phyloP scores from a whole-genome alignment of 2,329 filamentous ascomycete genomes.

The Colletotrichum sp. region DNA sequence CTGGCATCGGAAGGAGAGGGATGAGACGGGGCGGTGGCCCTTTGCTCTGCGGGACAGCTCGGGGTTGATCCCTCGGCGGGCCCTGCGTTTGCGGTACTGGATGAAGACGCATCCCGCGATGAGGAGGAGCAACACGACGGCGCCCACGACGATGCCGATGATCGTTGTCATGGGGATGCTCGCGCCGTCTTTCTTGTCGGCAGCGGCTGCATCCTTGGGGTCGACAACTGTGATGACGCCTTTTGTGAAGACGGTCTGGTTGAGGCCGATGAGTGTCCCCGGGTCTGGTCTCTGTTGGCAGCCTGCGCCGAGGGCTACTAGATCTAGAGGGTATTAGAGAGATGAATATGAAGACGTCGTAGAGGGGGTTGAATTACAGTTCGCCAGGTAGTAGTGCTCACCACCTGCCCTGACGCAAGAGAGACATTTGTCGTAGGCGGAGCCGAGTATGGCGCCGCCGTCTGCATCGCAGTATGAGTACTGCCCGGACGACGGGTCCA shows the following conservation, averaged over 20 bases:
- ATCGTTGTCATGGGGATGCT: constrained; percentile 44
- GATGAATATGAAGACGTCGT: background rate
- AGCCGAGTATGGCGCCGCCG: constrained; percentile 37
- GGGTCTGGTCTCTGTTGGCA: constrained; percentile 51
- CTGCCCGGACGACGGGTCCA: constrained; percentile 33
- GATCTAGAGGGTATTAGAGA: constrained; percentile 36
- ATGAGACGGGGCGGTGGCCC: constrained; percentile 43
- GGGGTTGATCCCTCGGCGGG: constrained; percentile 28
- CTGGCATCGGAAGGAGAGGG: constrained; percentile 58
- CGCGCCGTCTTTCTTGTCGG: constrained; percentile 16
- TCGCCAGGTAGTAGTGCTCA: constrained; percentile 49
- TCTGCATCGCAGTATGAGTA: constrained; percentile 54
- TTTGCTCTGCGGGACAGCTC: constrained; percentile 29
- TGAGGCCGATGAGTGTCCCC: constrained; percentile 42
- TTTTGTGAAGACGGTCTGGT: constrained; percentile 49
- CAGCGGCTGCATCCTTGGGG: constrained; percentile 25
- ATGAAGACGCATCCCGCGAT: constrained; percentile 46
- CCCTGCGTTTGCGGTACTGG: constrained; percentile 49
- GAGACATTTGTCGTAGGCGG: constrained; percentile 43
- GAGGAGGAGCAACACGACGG: constrained; percentile 40
- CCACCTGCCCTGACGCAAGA: constrained; percentile 50
- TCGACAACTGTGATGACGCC: constrained; percentile 36
- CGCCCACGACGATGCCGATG: constrained; percentile 48
- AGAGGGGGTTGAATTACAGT: constrained; percentile 43
- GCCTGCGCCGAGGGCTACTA: constrained; percentile 56